These are phyloP conservation scores for Phytophthora chlamydospora DNA, from an alignment of 352 stramenopile species.

Conservation along the genomic window DNA sequence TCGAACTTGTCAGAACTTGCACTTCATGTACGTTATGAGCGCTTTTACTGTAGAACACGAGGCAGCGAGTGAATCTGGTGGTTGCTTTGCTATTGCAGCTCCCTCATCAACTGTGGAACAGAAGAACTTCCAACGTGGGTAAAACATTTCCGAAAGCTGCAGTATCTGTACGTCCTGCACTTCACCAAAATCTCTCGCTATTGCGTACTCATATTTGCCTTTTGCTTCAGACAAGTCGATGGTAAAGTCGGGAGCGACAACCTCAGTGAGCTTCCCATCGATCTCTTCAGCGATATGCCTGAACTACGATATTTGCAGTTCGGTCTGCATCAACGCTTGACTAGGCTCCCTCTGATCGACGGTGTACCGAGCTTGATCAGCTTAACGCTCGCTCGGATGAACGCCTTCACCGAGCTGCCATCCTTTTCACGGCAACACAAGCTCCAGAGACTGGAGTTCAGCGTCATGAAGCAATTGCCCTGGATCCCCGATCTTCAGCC, in stretches of 20 bases:
- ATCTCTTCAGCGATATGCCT: slow-evolving; percentile 21
- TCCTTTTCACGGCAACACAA: slow-evolving; percentile 1
- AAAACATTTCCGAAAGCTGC: slow-evolving; percentile 35
- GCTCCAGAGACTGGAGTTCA: slow-evolving; percentile 5
- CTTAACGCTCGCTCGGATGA: slow-evolving; percentile 19
- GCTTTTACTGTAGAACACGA: too few relatives aligned
- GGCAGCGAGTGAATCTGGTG: too few relatives aligned
- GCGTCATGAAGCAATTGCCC: slow-evolving; percentile 4
- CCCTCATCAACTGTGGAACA: slow-evolving; percentile 30
- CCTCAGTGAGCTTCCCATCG: slow-evolving; percentile 5
- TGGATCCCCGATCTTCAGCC: slow-evolving; percentile 19
- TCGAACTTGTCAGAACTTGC: slow-evolving; percentile 29
- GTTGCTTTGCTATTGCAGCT: slow-evolving; percentile 4
- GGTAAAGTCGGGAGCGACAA: slow-evolving; percentile 13
- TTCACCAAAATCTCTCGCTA: neutral
- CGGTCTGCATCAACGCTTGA: slow-evolving; percentile 6
- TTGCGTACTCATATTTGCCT: slow-evolving; percentile 5
- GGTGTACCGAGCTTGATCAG: slow-evolving; percentile 18
- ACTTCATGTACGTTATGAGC: slow-evolving; percentile 36
- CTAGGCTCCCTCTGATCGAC: slow-evolving; percentile 3
- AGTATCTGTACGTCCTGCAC: slow-evolving; percentile 36
- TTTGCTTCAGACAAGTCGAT: neutral
- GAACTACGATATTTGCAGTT: slow-evolving; percentile 17
- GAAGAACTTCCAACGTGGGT: slow-evolving; percentile 31
- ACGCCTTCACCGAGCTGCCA: slow-evolving; percentile 5